Percentiles rank a stretch among this genome's conserved stretches.
Evolutionary conservation across 164 flowering plant genomes (phyloP).

Genomic region (Hamamelis virginiana): DNA sequence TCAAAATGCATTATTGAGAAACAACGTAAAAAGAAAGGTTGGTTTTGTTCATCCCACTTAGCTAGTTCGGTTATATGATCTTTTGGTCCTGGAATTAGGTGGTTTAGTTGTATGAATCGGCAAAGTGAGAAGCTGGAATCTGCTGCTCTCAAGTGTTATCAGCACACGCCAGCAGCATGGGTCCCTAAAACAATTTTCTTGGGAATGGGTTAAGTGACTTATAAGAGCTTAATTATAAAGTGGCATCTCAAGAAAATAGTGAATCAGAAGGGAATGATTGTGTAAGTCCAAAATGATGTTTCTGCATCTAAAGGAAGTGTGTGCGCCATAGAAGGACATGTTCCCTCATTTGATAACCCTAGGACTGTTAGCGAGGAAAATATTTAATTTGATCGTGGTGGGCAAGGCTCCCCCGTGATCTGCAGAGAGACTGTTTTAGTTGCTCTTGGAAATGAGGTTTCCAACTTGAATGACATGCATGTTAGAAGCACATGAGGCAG

Average conservation of each 20-base stretch:
- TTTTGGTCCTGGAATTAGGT: no score
- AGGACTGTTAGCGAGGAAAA: background rate
- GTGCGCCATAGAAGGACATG: background rate
- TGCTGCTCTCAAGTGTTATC: no score
- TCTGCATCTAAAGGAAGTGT: background rate
- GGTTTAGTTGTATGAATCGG: no score
- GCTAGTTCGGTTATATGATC: no score
- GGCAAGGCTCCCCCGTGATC: background rate
- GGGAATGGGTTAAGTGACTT: background rate
- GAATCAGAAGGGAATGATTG: background rate
- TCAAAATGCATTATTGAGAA: no score
- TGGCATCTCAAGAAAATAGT: background rate
- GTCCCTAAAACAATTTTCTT: no score
- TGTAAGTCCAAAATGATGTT: background rate
- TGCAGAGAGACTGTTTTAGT: conserved; percentile 13
- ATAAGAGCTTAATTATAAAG: background rate
- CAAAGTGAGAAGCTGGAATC: no score
- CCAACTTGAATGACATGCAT: conserved; percentile 45
- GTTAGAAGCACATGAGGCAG: conserved; percentile 61
- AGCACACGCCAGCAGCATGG: no score
- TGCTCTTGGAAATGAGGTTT: conserved; percentile 37
- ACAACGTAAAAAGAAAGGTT: no score
- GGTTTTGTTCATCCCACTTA: no score
- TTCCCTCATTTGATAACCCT: background rate
- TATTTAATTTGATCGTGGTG: background rate